These are phyloP conservation scores for Viridothelium virens DNA, from an alignment of 495 filamentous ascomycete species.

Conservation along the genomic window DNA sequence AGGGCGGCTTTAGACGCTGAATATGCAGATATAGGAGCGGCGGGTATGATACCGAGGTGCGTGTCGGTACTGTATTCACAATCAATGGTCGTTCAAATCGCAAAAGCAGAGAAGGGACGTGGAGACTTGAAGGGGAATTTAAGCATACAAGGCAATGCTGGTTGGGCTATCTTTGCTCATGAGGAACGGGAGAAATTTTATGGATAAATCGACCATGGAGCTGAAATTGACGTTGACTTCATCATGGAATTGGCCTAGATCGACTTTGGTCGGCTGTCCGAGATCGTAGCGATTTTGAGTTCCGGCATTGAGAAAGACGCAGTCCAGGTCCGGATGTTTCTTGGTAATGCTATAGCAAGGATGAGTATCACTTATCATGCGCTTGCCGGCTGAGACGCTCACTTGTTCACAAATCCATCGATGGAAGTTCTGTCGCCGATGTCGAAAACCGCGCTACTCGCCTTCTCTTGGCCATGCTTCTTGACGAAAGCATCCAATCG, in stretches of 20 bases:
- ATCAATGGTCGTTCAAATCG: neutral
- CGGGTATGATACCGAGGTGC: conserved; percentile 39
- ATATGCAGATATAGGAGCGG: conserved; percentile 37
- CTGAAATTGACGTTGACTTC: conserved; percentile 26
- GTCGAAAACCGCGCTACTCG: conserved; percentile 8
- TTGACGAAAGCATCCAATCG: conserved; percentile 54
- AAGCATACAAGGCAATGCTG: conserved; percentile 17
- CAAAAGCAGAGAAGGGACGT: neutral
- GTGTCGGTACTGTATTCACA: conserved; percentile 34
- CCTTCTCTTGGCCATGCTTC: conserved; percentile 42
- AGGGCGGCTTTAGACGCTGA: conserved; percentile 41
- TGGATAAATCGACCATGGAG: conserved; percentile 20
- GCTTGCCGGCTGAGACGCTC: neutral
- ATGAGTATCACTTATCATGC: neutral
- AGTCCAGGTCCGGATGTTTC: conserved; percentile 21
- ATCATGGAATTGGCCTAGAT: conserved; percentile 13
- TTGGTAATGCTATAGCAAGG: conserved; percentile 4
- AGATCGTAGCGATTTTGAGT: conserved; percentile 17
- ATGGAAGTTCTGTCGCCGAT: neutral
- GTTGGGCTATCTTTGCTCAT: conserved; percentile 11
- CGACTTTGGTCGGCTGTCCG: conserved; percentile 15
- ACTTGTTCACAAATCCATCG: conserved; percentile 8
- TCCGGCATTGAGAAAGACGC: conserved; percentile 28
- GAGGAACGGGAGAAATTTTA: conserved; percentile 24
- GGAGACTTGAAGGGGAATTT: neutral